phyloP scores from a whole-genome alignment of 257 asterid genomes.

The Jaltomata sinuosa region DNA sequence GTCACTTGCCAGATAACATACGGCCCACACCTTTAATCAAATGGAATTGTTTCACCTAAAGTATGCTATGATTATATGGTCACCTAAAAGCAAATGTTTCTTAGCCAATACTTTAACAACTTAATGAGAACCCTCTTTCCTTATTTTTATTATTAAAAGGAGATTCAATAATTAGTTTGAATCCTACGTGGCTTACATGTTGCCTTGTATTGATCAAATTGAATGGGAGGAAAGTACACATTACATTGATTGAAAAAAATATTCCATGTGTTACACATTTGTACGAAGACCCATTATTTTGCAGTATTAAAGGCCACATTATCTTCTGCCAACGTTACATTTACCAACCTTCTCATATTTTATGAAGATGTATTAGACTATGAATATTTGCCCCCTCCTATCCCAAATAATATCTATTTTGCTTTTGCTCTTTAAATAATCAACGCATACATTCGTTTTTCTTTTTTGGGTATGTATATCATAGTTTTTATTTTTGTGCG shows the following conservation, averaged over 20 bases:
- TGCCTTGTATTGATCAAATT: background rate
- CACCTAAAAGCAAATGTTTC: background rate
- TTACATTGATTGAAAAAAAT: background rate
- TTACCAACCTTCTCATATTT: background rate
- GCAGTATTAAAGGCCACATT: background rate
- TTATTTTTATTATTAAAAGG: background rate
- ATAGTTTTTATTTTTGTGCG: background rate
- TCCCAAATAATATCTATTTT: background rate
- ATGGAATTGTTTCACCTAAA: background rate
- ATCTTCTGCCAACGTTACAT: background rate
- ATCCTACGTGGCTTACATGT: background rate
- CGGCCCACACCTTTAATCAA: background rate
- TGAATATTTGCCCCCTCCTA: background rate
- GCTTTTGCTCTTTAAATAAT: background rate
- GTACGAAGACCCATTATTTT: background rate
- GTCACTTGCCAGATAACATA: background rate
- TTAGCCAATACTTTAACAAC: background rate
- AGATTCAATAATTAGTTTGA: background rate
- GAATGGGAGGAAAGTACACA: background rate
- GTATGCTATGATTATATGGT: background rate
- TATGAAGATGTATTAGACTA: background rate
- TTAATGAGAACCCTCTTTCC: background rate
- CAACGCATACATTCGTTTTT: background rate
- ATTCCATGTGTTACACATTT: background rate
- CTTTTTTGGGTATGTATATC: background rate